Evolutionary conservation across 176 grass and related monocot genomes (phyloP), one percentile per base, ranked within the genome.

Genomic region (Rhynchospora pubera): DNA sequence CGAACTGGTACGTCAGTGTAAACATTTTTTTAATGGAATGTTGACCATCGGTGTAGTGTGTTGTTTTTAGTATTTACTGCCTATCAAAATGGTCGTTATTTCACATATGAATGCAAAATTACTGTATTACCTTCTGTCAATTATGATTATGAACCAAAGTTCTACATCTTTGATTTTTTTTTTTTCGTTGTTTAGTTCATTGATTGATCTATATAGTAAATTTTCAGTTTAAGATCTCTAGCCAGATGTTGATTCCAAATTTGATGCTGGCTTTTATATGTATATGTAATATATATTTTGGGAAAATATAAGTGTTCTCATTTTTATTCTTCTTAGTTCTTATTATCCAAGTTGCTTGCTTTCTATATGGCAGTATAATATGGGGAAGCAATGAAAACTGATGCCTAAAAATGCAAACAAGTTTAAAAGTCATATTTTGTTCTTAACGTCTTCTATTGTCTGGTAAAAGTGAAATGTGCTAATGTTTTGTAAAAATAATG

Each of bases 1-100:
- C 96, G 91, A 76, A 99, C 93, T 75, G 97, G 97, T 96, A 91
- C 3, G 84, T 55, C 56, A 83, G 51, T 70, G 52, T 22, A 63
- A 9, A 60, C 80, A 9, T 73, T 1, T 73, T 1, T 78, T 87
- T 11, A 0, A 45, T 30, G 45, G 71, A 50, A 32, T 55, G 22
- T 76, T 76, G 23, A 53, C 10, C 28, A 55, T 30, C 72, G 8
- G 10, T 55, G 30, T 76, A 55, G 22, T 76, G 13, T 76, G 48
- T n/a, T 16, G 71, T 76, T 2, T 76, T 76, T 76, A 55, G n/a
- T 52, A 52, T 75, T 51, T 26, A 7, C 21, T 75, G 70, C 6
- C 65, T 75, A 24, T 5, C 48, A 47, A 15, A 47, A 30, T 55
- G 48, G 18, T 28, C 11, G 15, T 53, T 75, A 75, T 53, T 51